phyloP scores from a whole-genome alignment of 2,329 filamentous ascomycete genomes.

The Sporothrix protearum region DNA sequence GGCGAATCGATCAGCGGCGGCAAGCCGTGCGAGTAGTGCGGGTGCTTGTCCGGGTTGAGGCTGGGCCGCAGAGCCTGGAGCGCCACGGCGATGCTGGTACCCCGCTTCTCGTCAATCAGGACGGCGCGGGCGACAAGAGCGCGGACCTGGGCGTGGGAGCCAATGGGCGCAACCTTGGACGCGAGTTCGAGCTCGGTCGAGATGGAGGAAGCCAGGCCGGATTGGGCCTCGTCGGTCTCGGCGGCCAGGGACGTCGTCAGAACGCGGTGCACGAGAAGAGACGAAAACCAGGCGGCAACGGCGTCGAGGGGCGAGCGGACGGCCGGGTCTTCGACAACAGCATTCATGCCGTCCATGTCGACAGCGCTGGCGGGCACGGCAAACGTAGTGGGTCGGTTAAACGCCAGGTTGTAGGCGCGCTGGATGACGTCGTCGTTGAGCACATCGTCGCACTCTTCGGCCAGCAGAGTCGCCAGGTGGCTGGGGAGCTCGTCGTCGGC shows the following conservation, averaged over 20 bases:
- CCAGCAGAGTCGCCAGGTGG: conserved; percentile 70
- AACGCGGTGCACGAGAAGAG: conserved; percentile 64
- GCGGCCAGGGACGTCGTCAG: conserved; percentile 61
- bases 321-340: conserved; percentile 78
- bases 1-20: conserved; percentile 48
- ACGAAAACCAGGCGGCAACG: conserved; percentile 88
- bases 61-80: conserved; percentile 49
- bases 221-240: conserved; percentile 29
- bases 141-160: conserved; percentile 65
- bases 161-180: conserved; percentile 69
- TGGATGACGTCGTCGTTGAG: conserved; percentile 74
- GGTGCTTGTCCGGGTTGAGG: conserved; percentile 37
- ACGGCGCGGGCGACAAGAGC: conserved; percentile 58
- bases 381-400: conserved; percentile 73
- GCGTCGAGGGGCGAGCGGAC: conserved; percentile 86
- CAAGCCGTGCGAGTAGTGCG: conserved; percentile 33
- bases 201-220: not conserved
- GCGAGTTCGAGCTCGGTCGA: conserved; percentile 62
- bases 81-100: conserved; percentile 54
- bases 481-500: conserved; percentile 65
- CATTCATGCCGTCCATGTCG: conserved; percentile 70
- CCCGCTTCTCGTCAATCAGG: conserved; percentile 52
- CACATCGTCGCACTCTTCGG: conserved; percentile 77
- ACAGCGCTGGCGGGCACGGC: conserved; percentile 54
- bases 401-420: conserved; percentile 83